Evolutionary conservation across 805 yeast genomes (phyloP).

Genomic region (Nakazawaea sp.): DNA sequence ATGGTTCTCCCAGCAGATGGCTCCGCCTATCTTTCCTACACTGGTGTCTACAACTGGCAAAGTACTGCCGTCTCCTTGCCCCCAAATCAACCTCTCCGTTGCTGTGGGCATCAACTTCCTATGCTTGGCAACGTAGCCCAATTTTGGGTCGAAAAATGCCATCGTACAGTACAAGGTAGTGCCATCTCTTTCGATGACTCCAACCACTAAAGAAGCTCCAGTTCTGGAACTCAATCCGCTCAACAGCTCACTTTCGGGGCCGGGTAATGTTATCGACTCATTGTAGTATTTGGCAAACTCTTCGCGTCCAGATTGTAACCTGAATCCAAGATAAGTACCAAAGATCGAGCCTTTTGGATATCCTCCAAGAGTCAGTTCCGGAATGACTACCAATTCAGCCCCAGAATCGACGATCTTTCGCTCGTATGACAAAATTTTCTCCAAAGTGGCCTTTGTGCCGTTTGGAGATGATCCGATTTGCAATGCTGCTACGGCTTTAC

Average conservation of each 20-base stretch:
- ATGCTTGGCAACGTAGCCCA: constrained; percentile 33
- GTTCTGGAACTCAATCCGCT: constrained; percentile 26
- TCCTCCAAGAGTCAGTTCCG: constrained; percentile 40
- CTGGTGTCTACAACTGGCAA: constrained; percentile 28
- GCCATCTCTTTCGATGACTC: constrained; percentile 33
- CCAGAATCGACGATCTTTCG: constrained; percentile 23
- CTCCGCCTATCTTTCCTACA: constrained; percentile 35
- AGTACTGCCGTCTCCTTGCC: constrained; percentile 40
- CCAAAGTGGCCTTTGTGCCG: constrained; percentile 30
- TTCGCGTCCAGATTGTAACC: constrained; percentile 33
- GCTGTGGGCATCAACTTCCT: constrained; percentile 39
- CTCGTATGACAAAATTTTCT: constrained; percentile 31
- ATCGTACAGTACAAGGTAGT: constrained; percentile 33
- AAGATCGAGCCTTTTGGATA: constrained; percentile 38
- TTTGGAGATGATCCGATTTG: constrained; percentile 33
- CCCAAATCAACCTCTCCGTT: constrained; percentile 37
- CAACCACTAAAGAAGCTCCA: constrained; percentile 29
- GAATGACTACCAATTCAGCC: constrained; percentile 33
- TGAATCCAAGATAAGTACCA: constrained; percentile 35
- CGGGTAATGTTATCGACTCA: constrained; percentile 28
- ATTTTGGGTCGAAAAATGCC: constrained; percentile 30
- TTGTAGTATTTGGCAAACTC: constrained; percentile 29
- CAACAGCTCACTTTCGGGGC: constrained; percentile 26
- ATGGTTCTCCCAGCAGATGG: constrained; percentile 41
- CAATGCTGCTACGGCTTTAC: constrained; percentile 31